Evolutionary conservation across 495 filamentous ascomycete species (phyloP).

Genomic region (Oleoguttula mirabilis): DNA sequence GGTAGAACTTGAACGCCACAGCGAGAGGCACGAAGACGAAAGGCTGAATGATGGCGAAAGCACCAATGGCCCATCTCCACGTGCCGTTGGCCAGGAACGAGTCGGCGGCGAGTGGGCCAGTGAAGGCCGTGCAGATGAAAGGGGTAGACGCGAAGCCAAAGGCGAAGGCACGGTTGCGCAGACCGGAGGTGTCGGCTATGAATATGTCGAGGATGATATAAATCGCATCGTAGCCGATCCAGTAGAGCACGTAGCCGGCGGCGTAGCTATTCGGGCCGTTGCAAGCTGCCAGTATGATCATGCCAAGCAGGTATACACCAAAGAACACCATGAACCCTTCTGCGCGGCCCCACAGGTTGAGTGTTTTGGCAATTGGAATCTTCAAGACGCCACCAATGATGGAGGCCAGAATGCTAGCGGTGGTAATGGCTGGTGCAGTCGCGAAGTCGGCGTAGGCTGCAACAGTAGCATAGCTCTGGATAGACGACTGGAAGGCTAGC

Average conservation of each 20-base stretch:
- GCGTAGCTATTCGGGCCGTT: conserved; percentile 52
- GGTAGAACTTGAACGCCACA: conserved; percentile 40
- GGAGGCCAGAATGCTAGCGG: conserved; percentile 4
- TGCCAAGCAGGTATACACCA: conserved; percentile 41
- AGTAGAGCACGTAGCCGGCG: conserved; percentile 54
- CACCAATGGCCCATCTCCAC: conserved; percentile 48
- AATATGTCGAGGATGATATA: conserved; percentile 57
- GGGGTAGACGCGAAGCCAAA: conserved; percentile 47
- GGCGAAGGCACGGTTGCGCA: conserved; percentile 53
- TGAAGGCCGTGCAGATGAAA: conserved; percentile 51
- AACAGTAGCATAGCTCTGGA: conserved; percentile 2
- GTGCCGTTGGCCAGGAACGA: conserved; percentile 32
- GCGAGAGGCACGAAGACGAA: conserved; percentile 45
- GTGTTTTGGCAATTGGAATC: conserved; percentile 54
- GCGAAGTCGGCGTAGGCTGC: conserved; percentile 4
- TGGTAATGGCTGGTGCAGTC: conserved; percentile 3
- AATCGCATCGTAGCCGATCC: conserved; percentile 49
- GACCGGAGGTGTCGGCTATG: conserved; percentile 55
- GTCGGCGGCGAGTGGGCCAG: conserved; percentile 45
- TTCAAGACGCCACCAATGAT: conserved; percentile 33
- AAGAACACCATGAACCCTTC: conserved; percentile 50
- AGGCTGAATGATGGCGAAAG: conserved; percentile 45
- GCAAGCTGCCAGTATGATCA: conserved; percentile 41
- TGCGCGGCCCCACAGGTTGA: conserved; percentile 53
- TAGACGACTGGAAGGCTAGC: conserved; percentile 6